Percentiles rank a stretch among this genome's conserved stretches.
phyloP scores from a whole-genome alignment of 805 yeast genomes.

The Yarrowia alimentaria region DNA sequence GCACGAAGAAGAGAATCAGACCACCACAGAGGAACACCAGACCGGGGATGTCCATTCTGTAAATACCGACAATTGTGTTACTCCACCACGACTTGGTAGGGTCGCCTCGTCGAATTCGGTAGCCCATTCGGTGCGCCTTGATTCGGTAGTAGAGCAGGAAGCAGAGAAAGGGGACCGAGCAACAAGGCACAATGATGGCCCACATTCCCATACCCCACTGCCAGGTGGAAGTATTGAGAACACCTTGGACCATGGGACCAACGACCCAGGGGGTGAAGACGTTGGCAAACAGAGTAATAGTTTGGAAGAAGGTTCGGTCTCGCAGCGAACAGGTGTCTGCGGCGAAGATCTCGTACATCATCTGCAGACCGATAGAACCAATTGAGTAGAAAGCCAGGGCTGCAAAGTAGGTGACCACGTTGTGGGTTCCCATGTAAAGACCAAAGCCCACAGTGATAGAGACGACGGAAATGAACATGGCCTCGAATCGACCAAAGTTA shows the following conservation, averaged over 20 bases:
- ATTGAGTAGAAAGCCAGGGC: conserved; percentile 43
- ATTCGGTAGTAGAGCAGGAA: conserved; percentile 32
- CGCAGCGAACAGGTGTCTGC: conserved; percentile 44
- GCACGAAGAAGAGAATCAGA: conserved; percentile 14
- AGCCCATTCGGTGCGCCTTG: conserved; percentile 28
- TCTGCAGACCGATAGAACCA: conserved; percentile 43
- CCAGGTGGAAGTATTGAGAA: conserved; percentile 45
- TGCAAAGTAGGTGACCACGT: conserved; percentile 42
- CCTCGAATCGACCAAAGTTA: conserved; percentile 14
- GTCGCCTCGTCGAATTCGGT: conserved; percentile 29
- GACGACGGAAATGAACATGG: conserved; percentile 10
- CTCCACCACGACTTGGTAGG: not conserved
- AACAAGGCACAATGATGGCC: conserved; percentile 46
- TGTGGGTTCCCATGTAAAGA: conserved; percentile 27
- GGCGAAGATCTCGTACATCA: conserved; percentile 41
- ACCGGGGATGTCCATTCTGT: conserved; percentile 15
- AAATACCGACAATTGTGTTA: not conserved
- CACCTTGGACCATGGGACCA: conserved; percentile 35
- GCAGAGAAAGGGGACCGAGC: conserved; percentile 36
- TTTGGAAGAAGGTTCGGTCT: conserved; percentile 43
- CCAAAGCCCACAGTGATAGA: conserved; percentile 9
- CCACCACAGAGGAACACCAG: conserved; percentile 8
- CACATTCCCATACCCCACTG: conserved; percentile 55
- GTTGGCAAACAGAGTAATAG: conserved; percentile 42
- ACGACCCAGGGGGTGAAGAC: conserved; percentile 45